A percentile compares a stretch with the other conserved stretches of the same genome.
Evolutionary conservation across 2,329 filamentous ascomycete genomes (phyloP).

Genomic region (Diaporthe velutina): DNA sequence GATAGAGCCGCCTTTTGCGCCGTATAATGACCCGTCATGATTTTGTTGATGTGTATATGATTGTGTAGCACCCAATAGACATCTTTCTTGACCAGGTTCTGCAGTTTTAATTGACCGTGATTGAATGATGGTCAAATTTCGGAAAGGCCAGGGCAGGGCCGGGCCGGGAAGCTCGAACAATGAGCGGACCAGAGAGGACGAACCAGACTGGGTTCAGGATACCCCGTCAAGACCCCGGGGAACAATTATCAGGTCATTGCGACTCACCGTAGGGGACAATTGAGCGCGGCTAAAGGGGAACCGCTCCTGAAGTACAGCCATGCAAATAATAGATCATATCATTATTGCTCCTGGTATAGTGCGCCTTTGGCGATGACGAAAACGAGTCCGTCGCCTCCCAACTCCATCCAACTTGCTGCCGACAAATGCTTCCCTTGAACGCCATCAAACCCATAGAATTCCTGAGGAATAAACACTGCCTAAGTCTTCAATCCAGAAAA

Average conservation of each 20-base stretch:
- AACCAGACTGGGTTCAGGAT: background rate
- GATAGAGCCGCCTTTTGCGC: background rate
- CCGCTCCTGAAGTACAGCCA: background rate
- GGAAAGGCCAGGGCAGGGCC: background rate
- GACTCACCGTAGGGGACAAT: too few relatives aligned
- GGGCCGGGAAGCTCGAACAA: background rate
- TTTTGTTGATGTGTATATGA: constrained; percentile 23
- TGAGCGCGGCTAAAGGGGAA: background rate
- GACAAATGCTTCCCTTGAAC: constrained; percentile 38
- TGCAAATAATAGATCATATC: constrained; percentile 11
- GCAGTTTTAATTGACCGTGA: background rate
- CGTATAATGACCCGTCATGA: constrained; percentile 30
- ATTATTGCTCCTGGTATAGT: constrained; percentile 24
- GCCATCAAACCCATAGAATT: background rate
- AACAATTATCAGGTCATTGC: background rate
- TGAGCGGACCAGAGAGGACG: too few relatives aligned
- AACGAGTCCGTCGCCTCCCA: constrained; percentile 8
- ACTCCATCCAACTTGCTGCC: constrained; percentile 25
- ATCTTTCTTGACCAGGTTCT: background rate
- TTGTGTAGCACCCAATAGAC: constrained; percentile 18
- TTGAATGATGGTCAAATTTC: too few relatives aligned
- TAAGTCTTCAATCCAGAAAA: background rate
- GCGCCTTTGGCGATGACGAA: constrained; percentile 7
- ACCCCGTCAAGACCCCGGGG: background rate
- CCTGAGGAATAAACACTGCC: background rate